phyloP scores from a whole-genome alignment of 179 eudicot species.

The Patellifolia procumbens region DNA sequence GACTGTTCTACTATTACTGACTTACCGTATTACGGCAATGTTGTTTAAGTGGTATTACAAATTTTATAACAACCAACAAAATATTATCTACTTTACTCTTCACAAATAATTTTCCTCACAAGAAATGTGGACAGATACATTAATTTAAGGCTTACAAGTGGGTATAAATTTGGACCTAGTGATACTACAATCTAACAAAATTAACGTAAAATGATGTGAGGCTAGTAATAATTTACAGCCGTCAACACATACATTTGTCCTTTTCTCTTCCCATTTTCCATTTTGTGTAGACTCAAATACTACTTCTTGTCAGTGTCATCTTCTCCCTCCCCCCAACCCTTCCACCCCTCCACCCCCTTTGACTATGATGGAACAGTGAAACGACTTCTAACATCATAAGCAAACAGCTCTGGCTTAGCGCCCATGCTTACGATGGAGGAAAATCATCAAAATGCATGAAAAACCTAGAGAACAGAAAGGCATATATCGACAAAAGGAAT shows the following conservation, averaged over 20 bases:
- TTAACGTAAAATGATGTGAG: neutral
- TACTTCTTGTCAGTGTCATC: too few species aligned
- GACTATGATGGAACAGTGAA: too few species aligned
- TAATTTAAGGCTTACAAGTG: neutral
- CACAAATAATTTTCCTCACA: neutral
- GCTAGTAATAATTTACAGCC: neutral
- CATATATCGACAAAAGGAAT: too few species aligned
- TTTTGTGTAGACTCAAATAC: neutral
- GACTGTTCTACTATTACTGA: too few species aligned
- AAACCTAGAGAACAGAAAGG: too few species aligned
- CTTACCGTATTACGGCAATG: neutral
- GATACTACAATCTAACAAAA: neutral
- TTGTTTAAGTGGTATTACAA: neutral
- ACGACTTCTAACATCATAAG: too few species aligned
- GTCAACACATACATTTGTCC: neutral
- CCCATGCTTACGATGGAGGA: too few species aligned
- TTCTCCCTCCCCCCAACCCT: neutral
- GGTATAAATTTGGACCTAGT: neutral
- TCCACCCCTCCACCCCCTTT: neutral
- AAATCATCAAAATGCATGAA: too few species aligned
- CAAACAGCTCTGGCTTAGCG: too few species aligned
- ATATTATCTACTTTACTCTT: neutral
- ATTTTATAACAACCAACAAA: neutral
- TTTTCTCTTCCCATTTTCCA: neutral
- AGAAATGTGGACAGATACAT: neutral